A percentile compares a stretch with the other conserved stretches of the same genome.
Evolutionary conservation across 352 stramenopile genomes (phyloP).

Genomic region (Globisporangium paddicum): DNA sequence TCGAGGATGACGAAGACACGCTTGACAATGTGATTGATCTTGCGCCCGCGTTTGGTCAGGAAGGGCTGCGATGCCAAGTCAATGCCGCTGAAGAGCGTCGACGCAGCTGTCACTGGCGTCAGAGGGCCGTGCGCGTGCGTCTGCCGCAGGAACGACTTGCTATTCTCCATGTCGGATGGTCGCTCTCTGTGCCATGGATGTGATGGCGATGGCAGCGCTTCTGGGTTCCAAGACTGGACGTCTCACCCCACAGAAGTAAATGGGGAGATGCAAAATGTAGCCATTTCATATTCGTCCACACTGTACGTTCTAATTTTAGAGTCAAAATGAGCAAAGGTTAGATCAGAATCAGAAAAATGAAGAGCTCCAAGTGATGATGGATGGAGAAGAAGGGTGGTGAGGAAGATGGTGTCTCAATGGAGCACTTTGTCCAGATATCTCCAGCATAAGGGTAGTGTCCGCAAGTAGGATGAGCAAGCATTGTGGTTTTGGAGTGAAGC

Average conservation of each 20-base stretch:
- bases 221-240: neutral
- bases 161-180: conserved; percentile 1
- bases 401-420: too few species aligned
- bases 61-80: conserved; percentile 62
- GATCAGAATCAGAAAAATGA: neutral
- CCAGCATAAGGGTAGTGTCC: too few species aligned
- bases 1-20: conserved; percentile 77
- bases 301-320: neutral
- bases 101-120: neutral
- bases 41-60: conserved; percentile 69
- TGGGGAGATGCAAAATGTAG: neutral
- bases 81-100: conserved; percentile 48
- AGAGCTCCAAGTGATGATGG: too few species aligned
- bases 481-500: too few species aligned
- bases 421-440: too few species aligned
- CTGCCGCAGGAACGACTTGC: conserved; percentile 4
- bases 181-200: conserved; percentile 2
- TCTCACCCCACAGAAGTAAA: neutral
- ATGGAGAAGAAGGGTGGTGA: too few species aligned
- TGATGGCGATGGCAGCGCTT: neutral
- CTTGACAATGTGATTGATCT: conserved; percentile 59
- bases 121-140: neutral
- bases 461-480: too few species aligned
- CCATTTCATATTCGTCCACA: neutral
- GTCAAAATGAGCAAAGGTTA: neutral